Conservation (phyloP, 2,329 filamentous ascomycete genomes). For the Saccharata proteae region DNA sequence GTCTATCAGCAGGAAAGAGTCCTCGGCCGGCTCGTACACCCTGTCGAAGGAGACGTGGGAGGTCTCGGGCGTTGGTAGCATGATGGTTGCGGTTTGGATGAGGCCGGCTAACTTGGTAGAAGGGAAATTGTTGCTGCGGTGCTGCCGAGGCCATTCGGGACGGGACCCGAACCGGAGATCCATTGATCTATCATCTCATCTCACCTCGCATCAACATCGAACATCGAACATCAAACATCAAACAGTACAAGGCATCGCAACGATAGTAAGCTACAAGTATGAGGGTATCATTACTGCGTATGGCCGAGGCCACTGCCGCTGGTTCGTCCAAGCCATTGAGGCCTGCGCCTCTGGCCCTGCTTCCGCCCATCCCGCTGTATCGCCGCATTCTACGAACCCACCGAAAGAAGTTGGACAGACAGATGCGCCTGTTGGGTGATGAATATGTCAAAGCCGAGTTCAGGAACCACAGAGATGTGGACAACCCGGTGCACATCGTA, state of each 20-base stretch:
- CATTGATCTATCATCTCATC: no score
- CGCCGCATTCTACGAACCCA: conserved; percentile 77
- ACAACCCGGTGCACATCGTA: conserved; percentile 88
- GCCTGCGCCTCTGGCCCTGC: conserved; percentile 49
- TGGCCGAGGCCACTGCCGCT: conserved; percentile 24
- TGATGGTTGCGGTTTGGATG: conserved; percentile 28
- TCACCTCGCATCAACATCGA: no score
- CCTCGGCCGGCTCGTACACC: conserved; percentile 91
- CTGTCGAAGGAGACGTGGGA: conserved; percentile 79
- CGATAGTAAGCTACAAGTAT: no score
- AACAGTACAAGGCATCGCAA: no score
- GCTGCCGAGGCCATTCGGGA: no score
- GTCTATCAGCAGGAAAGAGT: conserved; percentile 89
- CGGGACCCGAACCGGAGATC: no score
- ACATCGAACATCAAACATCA: no score
- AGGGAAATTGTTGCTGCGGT: background rate
- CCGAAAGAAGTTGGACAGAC: conserved; percentile 59
- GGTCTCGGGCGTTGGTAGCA: conserved; percentile 91
- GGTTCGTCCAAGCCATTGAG: conserved; percentile 21
- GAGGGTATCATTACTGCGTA: no score
- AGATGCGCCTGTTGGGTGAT: conserved; percentile 75
- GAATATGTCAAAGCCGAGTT: conserved; percentile 92
- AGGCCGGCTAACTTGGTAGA: no score
- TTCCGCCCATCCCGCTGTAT: conserved; percentile 84
- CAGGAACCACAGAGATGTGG: conserved; percentile 65